A percentile compares a stretch with the other conserved stretches of the same genome.
These are phyloP conservation scores for Umbelopsis sp. DNA, from an alignment of 192 early-diverging fungal species.

Conservation along the genomic window DNA sequence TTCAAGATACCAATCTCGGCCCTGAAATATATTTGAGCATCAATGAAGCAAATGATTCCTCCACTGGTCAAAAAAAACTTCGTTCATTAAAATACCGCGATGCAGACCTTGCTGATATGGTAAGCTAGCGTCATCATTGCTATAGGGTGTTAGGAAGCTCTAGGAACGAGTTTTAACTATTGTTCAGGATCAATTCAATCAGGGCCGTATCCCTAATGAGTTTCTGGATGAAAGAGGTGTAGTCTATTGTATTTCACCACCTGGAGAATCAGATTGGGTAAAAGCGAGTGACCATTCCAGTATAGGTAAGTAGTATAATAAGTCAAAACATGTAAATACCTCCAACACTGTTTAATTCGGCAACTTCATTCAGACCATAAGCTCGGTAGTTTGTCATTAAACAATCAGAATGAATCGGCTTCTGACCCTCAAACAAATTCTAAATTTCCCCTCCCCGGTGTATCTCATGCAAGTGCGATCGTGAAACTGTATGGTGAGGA, in stretches of 20 bases:
- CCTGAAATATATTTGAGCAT: conserved; percentile 61
- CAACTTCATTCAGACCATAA: not conserved
- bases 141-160: not conserved
- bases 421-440: not conserved
- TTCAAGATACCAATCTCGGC: conserved; percentile 77
- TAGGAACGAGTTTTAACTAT: not conserved
- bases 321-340: too few species aligned
- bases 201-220: conserved; percentile 24
- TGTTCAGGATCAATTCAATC: conserved; percentile 13
- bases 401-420: not conserved
- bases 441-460: conserved; percentile 64
- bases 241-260: conserved; percentile 73
- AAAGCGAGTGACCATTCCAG: conserved; percentile 30
- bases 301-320: not conserved
- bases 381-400: not conserved
- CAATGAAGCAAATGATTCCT: conserved; percentile 30
- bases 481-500: conserved; percentile 51
- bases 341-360: not conserved
- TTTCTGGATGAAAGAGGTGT: conserved; percentile 57
- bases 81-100: conserved; percentile 45
- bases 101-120: conserved; percentile 40
- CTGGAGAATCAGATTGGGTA: conserved; percentile 69
- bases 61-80: conserved; percentile 11
- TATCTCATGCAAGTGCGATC: conserved; percentile 59
- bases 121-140: not conserved